Evolutionary conservation across 495 filamentous ascomycete genomes (phyloP).

Genomic region (Aspergillus heteromorphus): DNA sequence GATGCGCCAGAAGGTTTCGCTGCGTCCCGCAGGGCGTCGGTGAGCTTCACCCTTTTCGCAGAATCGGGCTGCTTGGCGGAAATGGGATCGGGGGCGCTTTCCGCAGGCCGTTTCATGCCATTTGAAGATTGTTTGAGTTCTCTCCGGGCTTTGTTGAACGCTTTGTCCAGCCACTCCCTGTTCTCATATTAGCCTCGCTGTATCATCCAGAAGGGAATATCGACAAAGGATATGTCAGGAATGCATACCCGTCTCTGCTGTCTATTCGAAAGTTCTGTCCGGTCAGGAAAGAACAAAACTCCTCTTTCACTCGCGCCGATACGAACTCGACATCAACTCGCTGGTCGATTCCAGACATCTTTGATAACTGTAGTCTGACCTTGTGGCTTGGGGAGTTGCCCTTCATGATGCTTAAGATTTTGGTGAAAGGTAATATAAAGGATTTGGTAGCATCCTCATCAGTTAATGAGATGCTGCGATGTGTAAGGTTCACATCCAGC

Average conservation of each 20-base stretch:
- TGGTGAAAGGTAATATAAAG: constrained; percentile 14
- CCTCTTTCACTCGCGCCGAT: constrained; percentile 13
- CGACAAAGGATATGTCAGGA: background rate
- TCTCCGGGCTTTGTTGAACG: constrained; percentile 23
- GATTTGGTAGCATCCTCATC: background rate
- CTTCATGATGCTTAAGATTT: constrained; percentile 16
- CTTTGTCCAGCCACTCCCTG: constrained; percentile 34
- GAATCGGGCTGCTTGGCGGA: background rate
- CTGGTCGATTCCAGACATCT: constrained; percentile 12
- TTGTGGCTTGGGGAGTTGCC: constrained; percentile 27
- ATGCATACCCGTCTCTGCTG: constrained; percentile 20
- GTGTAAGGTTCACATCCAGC: constrained; percentile 14
- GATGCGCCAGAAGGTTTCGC: constrained; percentile 6
- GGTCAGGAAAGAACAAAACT: constrained; percentile 15
- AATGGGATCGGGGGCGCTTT: constrained; percentile 2
- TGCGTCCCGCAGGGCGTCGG: constrained; percentile 25
- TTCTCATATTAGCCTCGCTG: constrained; percentile 1
- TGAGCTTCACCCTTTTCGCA: constrained; percentile 28
- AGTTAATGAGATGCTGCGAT: constrained; percentile 1
- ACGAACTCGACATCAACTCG: constrained; percentile 36
- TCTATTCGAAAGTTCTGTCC: constrained; percentile 7
- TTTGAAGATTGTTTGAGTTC: constrained; percentile 6
- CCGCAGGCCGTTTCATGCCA: constrained; percentile 6
- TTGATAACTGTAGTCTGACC: constrained; percentile 29
- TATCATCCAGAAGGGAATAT: background rate